A percentile compares a stretch with the other conserved stretches of the same genome.
phyloP scores from a whole-genome alignment of 371 early-diverging fungal genomes.

The Actinomortierella wolfii region DNA sequence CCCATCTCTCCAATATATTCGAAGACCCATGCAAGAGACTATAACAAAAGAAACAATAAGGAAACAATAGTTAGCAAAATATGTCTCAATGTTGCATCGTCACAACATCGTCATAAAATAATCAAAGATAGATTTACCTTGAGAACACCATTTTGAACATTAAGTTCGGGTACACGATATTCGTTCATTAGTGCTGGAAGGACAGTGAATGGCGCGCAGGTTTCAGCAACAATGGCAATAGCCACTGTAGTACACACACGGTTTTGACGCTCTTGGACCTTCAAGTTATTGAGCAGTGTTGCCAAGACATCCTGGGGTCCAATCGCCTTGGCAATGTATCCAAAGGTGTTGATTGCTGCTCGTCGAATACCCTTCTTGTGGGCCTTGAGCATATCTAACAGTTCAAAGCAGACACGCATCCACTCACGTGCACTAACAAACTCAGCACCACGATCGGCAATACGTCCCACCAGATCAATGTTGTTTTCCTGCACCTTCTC shows the following conservation, averaged over 20 bases:
- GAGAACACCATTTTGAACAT: slow-evolving; percentile 98
- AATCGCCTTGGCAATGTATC: slow-evolving; percentile 98
- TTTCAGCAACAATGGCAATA: slow-evolving; percentile 93
- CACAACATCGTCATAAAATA: background rate
- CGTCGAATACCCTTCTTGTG: slow-evolving; percentile 95
- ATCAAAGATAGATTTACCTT: slow-evolving; percentile 53
- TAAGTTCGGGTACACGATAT: slow-evolving; percentile 97
- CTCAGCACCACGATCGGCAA: slow-evolving; percentile 98
- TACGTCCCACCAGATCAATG: slow-evolving; percentile 95
- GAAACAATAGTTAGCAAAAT: background rate
- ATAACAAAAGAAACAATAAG: slow-evolving; percentile 3
- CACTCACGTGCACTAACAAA: slow-evolving; percentile 98
- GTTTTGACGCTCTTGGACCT: slow-evolving; percentile 98
- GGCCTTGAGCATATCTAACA: slow-evolving; percentile 95
- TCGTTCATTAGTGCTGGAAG: slow-evolving; percentile 98
- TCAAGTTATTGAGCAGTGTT: slow-evolving; percentile 95
- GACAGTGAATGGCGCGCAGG: slow-evolving; percentile 97
- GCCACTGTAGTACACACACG: slow-evolving; percentile 98
- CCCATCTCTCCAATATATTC: slow-evolving; percentile 98
- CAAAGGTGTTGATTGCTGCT: slow-evolving; percentile 96
- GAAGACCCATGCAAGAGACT: slow-evolving; percentile 90
- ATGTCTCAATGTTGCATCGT: background rate
- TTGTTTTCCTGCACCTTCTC: slow-evolving; percentile 93
- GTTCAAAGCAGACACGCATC: slow-evolving; percentile 99
- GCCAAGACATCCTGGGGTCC: slow-evolving; percentile 99